phyloP scores from a whole-genome alignment of 2,329 filamentous ascomycete genomes.

The Orbilia javanica region DNA sequence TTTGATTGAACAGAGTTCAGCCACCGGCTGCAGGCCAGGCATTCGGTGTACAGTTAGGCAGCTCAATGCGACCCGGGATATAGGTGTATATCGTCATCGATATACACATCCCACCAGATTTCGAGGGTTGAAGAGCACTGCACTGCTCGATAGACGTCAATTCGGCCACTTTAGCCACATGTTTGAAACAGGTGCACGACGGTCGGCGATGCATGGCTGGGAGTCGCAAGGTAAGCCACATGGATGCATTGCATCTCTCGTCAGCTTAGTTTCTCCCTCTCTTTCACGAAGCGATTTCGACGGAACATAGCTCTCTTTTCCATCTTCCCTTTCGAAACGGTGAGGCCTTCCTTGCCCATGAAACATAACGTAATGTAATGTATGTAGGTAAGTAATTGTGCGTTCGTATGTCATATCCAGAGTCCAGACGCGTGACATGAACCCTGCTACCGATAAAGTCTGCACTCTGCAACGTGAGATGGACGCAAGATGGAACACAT shows the following conservation, averaged over 20 bases:
- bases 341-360: background rate
- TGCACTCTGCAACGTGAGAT: background rate
- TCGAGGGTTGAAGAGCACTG: too few species aligned
- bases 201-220: background rate
- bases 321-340: background rate
- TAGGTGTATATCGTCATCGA: slow-evolving; percentile 4
- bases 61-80: slow-evolving; percentile 24
- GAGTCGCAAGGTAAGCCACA: background rate
- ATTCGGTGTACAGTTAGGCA: background rate
- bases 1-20: background rate
- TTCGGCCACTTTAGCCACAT: background rate
- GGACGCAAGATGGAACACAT: background rate
- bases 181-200: background rate
- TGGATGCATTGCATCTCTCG: background rate
- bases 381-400: too few species aligned
- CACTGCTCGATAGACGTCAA: background rate
- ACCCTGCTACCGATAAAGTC: background rate
- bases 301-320: background rate
- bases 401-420: too few species aligned
- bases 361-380: too few species aligned
- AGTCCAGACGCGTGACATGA: background rate
- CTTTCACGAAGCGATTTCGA: background rate
- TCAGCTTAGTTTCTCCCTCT: background rate
- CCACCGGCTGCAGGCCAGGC: background rate
- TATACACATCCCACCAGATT: background rate